A percentile compares a stretch with the other conserved stretches of the same genome.
These are phyloP conservation scores for Elaeagnus macrophylla DNA, from an alignment of 306 rosid species.

Conservation along the genomic window DNA sequence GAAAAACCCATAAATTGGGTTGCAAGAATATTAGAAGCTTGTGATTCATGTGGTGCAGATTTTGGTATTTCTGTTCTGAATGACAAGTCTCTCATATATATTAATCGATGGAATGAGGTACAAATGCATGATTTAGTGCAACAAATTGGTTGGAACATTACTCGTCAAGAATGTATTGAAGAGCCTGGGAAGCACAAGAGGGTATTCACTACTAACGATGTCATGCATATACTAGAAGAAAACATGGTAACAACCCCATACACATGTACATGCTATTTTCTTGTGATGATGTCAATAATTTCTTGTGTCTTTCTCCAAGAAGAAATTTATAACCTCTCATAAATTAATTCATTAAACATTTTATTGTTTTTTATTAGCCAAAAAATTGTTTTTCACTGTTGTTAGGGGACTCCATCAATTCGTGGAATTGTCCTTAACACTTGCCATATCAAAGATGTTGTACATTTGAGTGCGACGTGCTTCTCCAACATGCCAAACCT, in stretches of 20 bases:
- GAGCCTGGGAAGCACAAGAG: too few relatives aligned
- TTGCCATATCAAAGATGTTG: not conserved
- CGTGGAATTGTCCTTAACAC: constrained; percentile 1
- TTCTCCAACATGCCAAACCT: not conserved
- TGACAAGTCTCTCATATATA: constrained; percentile 27
- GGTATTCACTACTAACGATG: too few relatives aligned
- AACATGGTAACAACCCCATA: too few relatives aligned
- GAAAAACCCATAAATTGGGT: constrained; percentile 15
- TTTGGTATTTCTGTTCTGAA: constrained; percentile 26
- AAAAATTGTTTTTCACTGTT: not conserved
- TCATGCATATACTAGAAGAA: too few relatives aligned
- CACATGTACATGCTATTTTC: too few relatives aligned
- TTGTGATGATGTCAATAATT: too few relatives aligned
- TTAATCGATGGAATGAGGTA: not conserved
- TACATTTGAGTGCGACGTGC: constrained; percentile 9
- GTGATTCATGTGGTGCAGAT: constrained; percentile 4
- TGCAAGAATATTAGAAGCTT: not conserved
- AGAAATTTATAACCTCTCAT: too few relatives aligned
- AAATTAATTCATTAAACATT: too few relatives aligned
- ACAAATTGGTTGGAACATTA: constrained; percentile 17
- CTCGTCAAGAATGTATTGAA: too few relatives aligned
- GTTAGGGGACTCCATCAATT: constrained; percentile 8
- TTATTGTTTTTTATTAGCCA: too few relatives aligned
- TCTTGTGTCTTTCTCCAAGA: too few relatives aligned
- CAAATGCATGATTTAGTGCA: constrained; percentile 21